These are phyloP conservation scores for Alternaria hordeiaustralica DNA, from an alignment of 2,329 filamentous ascomycete genomes.

Conservation along the genomic window DNA sequence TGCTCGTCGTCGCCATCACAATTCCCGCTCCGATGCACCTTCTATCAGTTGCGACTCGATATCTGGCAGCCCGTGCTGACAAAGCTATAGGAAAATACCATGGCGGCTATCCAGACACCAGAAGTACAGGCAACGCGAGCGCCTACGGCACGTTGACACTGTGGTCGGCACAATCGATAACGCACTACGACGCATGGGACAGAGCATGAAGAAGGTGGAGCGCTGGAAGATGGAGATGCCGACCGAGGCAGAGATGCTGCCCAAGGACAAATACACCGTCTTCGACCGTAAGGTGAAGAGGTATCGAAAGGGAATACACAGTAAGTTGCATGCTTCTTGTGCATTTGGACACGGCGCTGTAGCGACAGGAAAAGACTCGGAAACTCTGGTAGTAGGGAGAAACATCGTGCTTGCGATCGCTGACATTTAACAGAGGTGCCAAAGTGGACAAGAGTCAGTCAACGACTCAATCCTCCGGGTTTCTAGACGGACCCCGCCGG, in stretches of 20 bases:
- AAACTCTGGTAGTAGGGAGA: too few species aligned
- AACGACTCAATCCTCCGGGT: conserved; percentile 91
- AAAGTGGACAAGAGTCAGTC: conserved; percentile 93
- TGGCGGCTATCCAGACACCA: conserved; percentile 87
- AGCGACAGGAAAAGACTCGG: too few species aligned
- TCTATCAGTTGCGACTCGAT: conserved; percentile 11
- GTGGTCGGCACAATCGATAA: conserved; percentile 84
- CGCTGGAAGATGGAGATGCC: conserved; percentile 97
- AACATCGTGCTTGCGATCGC: too few species aligned
- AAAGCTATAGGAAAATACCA: conserved; percentile 79
- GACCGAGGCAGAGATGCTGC: conserved; percentile 91
- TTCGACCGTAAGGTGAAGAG: conserved; percentile 96
- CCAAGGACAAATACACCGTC: conserved; percentile 96
- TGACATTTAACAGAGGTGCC: conserved; percentile 55
- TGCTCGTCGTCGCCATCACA: neutral
- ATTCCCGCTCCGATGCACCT: neutral
- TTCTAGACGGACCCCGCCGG: conserved; percentile 64
- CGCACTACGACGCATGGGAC: conserved; percentile 75
- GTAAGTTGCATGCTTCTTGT: conserved; percentile 62
- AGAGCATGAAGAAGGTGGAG: conserved; percentile 77
- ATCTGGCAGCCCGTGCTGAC: neutral
- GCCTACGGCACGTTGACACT: conserved; percentile 72
- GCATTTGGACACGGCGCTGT: neutral
- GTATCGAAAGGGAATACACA: conserved; percentile 97
- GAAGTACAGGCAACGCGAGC: conserved; percentile 49